Percentiles rank a stretch among this genome's conserved stretches.
Conservation (phyloP, 2,329 filamentous ascomycete species). For the Aschersonia sp. region DNA sequence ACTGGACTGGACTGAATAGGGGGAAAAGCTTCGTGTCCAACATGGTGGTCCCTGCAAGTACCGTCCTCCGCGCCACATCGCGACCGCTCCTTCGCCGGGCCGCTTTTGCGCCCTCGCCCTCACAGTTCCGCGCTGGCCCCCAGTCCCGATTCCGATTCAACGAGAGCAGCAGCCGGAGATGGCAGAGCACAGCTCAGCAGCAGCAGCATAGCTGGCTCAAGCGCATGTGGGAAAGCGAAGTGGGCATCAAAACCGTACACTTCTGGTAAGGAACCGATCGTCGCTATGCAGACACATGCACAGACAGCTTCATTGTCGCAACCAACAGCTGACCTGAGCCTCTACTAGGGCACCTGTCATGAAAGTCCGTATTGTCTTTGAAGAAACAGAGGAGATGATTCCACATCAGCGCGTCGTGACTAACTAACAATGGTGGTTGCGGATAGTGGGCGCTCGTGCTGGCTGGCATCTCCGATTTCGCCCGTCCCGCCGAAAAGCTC, state of each 20-base stretch:
- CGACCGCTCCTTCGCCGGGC: conserved; percentile 41
- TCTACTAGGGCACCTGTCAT: conserved; percentile 71
- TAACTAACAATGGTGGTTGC: not conserved
- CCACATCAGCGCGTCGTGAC: too few relatives aligned
- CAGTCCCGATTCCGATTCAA: conserved; percentile 19
- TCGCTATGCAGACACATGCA: not conserved
- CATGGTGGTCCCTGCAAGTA: conserved; percentile 26
- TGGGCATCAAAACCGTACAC: conserved; percentile 86
- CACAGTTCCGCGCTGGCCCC: conserved; percentile 21
- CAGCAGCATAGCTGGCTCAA: conserved; percentile 46
- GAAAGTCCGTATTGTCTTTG: conserved; percentile 35
- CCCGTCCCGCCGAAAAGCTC: conserved; percentile 81
- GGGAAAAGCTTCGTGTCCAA: too few relatives aligned
- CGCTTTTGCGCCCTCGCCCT: conserved; percentile 16
- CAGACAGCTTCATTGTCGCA: not conserved
- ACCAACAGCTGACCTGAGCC: not conserved
- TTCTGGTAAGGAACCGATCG: conserved; percentile 57
- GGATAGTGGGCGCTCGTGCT: conserved; percentile 81
- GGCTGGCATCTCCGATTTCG: conserved; percentile 82
- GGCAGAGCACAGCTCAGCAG: conserved; percentile 51
- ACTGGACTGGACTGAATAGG: too few relatives aligned
- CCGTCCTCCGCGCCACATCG: conserved; percentile 34
- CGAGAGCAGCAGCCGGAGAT: conserved; percentile 35
- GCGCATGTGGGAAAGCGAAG: conserved; percentile 70
- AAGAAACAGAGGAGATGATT: not conserved